Evolutionary conservation across 768 basidiomycete species (phyloP).

Genomic region (Suillus fuscotomentosus): DNA sequence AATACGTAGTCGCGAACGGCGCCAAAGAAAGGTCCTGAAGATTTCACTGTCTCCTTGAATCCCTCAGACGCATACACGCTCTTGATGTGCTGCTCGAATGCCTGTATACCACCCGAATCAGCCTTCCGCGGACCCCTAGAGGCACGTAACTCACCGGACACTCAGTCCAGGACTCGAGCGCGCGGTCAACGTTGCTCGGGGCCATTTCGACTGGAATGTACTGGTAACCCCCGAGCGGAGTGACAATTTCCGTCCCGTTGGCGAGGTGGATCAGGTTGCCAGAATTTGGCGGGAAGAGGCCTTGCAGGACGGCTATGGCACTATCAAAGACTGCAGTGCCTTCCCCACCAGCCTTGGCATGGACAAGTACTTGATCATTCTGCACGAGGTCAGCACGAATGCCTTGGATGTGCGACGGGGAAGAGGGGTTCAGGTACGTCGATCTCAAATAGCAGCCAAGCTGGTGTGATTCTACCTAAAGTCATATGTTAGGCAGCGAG

Average conservation of each 20-base stretch:
- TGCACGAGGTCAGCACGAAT: constrained; percentile 67
- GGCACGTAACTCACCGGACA: constrained; percentile 44
- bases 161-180: constrained; percentile 75
- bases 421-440: constrained; percentile 64
- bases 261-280: constrained; percentile 72
- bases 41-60: constrained; percentile 58
- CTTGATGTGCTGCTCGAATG: constrained; percentile 65
- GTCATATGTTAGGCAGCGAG: constrained; percentile 9
- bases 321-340: constrained; percentile 82
- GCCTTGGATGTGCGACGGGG: constrained; percentile 65
- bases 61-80: constrained; percentile 59
- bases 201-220: constrained; percentile 75
- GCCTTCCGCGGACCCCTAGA: constrained; percentile 6
- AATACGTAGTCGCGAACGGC: constrained; percentile 67
- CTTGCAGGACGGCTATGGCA: constrained; percentile 78
- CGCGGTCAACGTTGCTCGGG: constrained; percentile 55
- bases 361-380: constrained; percentile 68
- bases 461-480: constrained; percentile 62
- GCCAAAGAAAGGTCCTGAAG: constrained; percentile 63
- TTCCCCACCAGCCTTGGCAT: constrained; percentile 80
- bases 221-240: constrained; percentile 84
- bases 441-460: constrained; percentile 62
- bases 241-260: constrained; percentile 67
- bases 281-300: constrained; percentile 75
- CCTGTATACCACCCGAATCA: constrained; percentile 40